A percentile compares a stretch with the other conserved stretches of the same genome.
phyloP scores from a whole-genome alignment of 192 early-diverging fungal genomes.

The Podila clonocystis region DNA sequence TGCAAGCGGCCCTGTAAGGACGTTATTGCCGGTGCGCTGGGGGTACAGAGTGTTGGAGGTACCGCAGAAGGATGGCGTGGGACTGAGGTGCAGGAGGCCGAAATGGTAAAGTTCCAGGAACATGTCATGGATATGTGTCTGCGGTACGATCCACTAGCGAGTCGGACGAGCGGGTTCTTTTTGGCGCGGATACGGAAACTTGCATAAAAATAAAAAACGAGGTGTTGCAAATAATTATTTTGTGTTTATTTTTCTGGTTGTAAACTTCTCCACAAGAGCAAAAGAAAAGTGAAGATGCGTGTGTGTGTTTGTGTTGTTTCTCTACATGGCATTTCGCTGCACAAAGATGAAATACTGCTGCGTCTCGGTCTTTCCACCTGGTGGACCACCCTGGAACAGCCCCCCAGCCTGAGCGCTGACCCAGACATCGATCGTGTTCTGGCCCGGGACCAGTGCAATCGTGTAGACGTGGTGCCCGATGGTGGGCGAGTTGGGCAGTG shows the following conservation, averaged over 20 bases:
- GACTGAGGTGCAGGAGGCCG: constrained; percentile 14
- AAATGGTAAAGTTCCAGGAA: constrained; percentile 32
- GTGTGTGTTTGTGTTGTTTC: not conserved
- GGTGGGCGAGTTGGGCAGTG: constrained; percentile 16
- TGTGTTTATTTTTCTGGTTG: not conserved
- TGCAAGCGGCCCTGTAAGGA: constrained; percentile 30
- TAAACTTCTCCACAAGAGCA: not conserved
- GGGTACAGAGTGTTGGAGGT: constrained; percentile 8
- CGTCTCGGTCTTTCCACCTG: constrained; percentile 44
- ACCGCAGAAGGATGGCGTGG: constrained; percentile 10
- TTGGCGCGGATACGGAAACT: constrained; percentile 80
- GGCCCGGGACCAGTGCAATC: constrained; percentile 19
- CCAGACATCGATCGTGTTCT: constrained; percentile 51
- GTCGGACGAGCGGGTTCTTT: constrained; percentile 82
- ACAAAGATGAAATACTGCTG: constrained; percentile 47
- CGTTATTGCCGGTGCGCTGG: constrained; percentile 19
- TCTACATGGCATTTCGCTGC: constrained; percentile 30
- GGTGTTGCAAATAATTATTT: not conserved
- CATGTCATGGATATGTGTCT: constrained; percentile 54
- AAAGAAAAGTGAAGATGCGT: not conserved
- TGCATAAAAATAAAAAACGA: constrained; percentile 1
- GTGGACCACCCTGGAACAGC: constrained; percentile 35
- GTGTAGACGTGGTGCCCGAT: constrained; percentile 44
- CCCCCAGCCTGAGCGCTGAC: constrained; percentile 45
- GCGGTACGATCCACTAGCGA: constrained; percentile 73